Percentiles rank a stretch among this genome's conserved stretches.
phyloP scores from a whole-genome alignment of 225 moss, liverwort and hornwort species.

The Sphagnum contortum region DNA sequence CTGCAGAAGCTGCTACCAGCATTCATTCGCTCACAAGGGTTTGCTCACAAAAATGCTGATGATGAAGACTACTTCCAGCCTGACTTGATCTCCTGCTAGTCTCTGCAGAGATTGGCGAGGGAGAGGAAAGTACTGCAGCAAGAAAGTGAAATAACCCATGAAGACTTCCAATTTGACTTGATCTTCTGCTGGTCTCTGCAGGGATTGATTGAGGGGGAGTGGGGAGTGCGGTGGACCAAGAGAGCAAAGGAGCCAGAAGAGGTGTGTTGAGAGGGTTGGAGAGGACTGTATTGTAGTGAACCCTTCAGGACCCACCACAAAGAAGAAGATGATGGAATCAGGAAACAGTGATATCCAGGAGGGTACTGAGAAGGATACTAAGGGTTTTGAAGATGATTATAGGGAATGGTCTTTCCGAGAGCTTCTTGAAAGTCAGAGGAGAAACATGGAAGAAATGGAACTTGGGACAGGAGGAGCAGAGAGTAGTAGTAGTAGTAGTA shows the following conservation, averaged over 20 bases:
- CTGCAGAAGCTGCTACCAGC: too few relatives aligned
- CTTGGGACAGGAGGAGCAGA: neutral
- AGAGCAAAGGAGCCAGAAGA: too few relatives aligned
- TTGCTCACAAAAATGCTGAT: too few relatives aligned
- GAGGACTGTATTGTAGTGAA: neutral
- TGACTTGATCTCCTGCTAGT: too few relatives aligned
- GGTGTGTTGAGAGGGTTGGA: too few relatives aligned
- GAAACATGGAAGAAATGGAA: constrained; percentile 1
- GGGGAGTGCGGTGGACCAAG: neutral
- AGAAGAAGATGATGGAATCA: constrained; percentile 1
- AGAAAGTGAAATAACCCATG: too few relatives aligned
- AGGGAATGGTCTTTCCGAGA: constrained; percentile 19
- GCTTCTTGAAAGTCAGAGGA: constrained; percentile 6
- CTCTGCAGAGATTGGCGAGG: too few relatives aligned
- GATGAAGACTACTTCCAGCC: too few relatives aligned
- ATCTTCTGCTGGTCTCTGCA: too few relatives aligned
- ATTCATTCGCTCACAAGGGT: too few relatives aligned
- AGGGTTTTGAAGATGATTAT: constrained; percentile 6
- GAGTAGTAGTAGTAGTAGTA: too few relatives aligned
- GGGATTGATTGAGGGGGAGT: constrained; percentile 3
- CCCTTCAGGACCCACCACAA: neutral
- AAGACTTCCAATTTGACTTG: too few relatives aligned
- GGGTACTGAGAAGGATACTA: neutral
- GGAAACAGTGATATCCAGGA: neutral
- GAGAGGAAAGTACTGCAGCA: neutral